phyloP scores from a whole-genome alignment of 495 filamentous ascomycete species.

The Aspergillus avenaceus region DNA sequence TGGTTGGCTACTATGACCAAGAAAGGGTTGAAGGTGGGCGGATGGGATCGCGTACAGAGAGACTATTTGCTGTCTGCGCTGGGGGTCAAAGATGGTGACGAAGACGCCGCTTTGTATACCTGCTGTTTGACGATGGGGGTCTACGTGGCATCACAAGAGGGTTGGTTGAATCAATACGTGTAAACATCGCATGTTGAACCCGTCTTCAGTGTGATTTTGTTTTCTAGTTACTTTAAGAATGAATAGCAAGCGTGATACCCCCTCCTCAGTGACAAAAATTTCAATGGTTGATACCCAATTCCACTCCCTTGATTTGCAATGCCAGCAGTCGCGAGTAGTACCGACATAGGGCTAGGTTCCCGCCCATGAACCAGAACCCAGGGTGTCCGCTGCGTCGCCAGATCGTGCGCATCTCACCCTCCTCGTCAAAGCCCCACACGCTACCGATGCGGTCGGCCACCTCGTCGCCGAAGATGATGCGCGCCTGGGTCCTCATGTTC shows the following conservation, averaged over 20 bases:
- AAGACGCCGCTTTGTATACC: conserved; percentile 29
- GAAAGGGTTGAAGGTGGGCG: conserved; percentile 14
- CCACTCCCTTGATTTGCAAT: conserved; percentile 68
- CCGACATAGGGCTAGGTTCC: conserved; percentile 70
- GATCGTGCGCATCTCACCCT: conserved; percentile 70
- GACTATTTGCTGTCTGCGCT: neutral
- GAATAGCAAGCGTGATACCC: neutral
- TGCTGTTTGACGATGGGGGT: conserved; percentile 31
- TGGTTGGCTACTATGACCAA: conserved; percentile 17
- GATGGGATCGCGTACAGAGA: conserved; percentile 13
- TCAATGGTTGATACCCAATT: conserved; percentile 38
- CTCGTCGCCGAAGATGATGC: conserved; percentile 65
- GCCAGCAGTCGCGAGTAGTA: conserved; percentile 70
- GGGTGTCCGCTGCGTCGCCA: conserved; percentile 70
- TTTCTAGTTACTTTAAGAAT: neutral
- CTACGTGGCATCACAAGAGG: conserved; percentile 31
- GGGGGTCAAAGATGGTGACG: conserved; percentile 7
- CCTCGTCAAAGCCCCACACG: conserved; percentile 76
- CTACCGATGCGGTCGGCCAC: conserved; percentile 60
- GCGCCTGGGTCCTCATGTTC: conserved; percentile 64
- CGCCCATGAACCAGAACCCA: conserved; percentile 81
- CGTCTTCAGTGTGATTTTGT: no score
- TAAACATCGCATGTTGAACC: no score
- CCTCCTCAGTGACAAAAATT: neutral
- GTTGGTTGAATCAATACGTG: conserved; percentile 18